Evolutionary conservation across 352 stramenopile species (phyloP).

Genomic region (Pythium phragmitis): DNA sequence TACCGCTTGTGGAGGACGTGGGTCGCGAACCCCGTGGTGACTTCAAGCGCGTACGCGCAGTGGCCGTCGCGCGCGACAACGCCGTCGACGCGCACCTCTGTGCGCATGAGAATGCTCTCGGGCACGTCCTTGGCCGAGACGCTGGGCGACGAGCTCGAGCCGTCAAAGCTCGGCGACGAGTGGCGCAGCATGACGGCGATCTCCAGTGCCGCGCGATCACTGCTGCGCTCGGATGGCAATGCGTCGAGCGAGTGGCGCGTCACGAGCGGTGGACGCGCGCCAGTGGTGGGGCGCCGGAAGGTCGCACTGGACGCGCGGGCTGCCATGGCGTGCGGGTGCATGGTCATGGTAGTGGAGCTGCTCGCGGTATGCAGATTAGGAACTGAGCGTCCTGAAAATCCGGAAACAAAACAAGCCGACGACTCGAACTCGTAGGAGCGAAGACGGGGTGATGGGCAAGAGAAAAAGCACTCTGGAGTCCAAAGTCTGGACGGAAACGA

Average conservation of each 20-base stretch:
- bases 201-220: constrained; percentile 4
- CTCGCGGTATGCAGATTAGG: not conserved
- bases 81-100: constrained; percentile 41
- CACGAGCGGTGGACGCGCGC: not conserved
- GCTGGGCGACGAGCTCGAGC: not conserved
- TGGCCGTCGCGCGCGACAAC: constrained; percentile 39
- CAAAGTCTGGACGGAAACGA: not conserved
- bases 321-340: constrained; percentile 8
- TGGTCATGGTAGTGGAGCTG: constrained; percentile 9
- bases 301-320: not conserved
- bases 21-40: constrained; percentile 42
- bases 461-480: not conserved
- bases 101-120: constrained; percentile 26
- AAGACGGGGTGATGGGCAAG: constrained; percentile 2
- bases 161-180: constrained; percentile 5
- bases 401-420: not conserved
- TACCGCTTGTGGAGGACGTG: constrained; percentile 68
- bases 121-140: constrained; percentile 9
- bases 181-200: constrained; percentile 11
- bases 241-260: constrained; percentile 22
- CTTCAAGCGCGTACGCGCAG: constrained; percentile 58
- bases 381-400: not conserved
- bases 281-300: not conserved
- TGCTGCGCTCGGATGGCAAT: not conserved
- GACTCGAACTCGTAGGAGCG: no score